These are phyloP conservation scores for Pseudocercospora fijiensis DNA, from an alignment of 2,329 filamentous ascomycete species.

Conservation along the genomic window DNA sequence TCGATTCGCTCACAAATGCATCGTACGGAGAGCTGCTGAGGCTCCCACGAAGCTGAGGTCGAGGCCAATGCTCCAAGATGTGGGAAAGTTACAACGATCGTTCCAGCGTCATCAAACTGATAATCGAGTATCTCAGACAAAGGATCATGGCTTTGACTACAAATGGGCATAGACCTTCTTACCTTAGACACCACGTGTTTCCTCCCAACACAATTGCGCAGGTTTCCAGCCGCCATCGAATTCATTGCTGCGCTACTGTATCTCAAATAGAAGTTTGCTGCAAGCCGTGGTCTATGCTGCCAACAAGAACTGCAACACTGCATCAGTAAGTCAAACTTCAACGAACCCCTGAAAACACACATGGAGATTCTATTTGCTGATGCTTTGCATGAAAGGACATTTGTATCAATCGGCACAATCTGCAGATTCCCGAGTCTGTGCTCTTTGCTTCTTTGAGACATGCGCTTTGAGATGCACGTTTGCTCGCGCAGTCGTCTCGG, in stretches of 20 bases:
- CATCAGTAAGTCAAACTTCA: neutral
- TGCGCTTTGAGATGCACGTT: neutral
- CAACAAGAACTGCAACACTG: neutral
- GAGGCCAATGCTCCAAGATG: neutral
- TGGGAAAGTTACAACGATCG: neutral
- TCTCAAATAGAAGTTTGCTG: neutral
- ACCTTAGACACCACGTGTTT: neutral
- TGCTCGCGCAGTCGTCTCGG: neutral
- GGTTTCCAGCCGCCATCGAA: no score
- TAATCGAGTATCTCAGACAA: neutral
- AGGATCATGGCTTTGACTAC: neutral
- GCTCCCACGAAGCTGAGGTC: neutral
- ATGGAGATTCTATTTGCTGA: neutral
- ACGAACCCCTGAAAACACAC: neutral
- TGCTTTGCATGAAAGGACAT: neutral
- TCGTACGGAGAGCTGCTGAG: neutral
- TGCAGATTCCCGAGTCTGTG: neutral
- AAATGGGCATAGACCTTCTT: neutral
- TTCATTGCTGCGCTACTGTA: neutral
- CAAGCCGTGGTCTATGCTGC: neutral
- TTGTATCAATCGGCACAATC: neutral
- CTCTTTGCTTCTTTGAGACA: neutral
- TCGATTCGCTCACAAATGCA: neutral
- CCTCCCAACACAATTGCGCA: no score
- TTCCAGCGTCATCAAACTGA: neutral